Conservation (phyloP, 1,284 basidiomycete genomes). For the Chalciporus sp. region DNA sequence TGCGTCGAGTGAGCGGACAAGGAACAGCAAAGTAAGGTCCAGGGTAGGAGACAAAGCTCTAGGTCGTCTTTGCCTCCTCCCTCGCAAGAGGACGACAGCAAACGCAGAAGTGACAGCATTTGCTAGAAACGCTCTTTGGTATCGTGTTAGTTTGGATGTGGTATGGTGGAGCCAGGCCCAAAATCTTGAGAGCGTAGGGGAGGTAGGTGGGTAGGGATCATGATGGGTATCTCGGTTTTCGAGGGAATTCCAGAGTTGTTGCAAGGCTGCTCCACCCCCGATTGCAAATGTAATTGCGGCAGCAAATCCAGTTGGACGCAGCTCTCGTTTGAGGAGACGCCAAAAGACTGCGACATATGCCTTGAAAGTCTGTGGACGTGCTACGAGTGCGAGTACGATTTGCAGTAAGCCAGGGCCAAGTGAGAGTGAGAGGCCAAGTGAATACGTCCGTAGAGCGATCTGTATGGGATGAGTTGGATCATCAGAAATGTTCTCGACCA, state of each 20-base stretch:
- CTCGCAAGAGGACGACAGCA: conserved; percentile 58
- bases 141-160: conserved; percentile 20
- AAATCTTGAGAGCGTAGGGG: not conserved
- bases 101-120: conserved; percentile 59
- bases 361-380: conserved; percentile 16
- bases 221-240: conserved; percentile 18
- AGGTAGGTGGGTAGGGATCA: not conserved
- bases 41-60: conserved; percentile 53
- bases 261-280: conserved; percentile 60
- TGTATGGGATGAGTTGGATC: conserved; percentile 52
- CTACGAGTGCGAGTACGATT: conserved; percentile 41
- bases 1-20: conserved; percentile 72
- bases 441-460: conserved; percentile 66
- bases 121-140: conserved; percentile 56
- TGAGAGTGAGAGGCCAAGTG: conserved; percentile 64
- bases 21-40: conserved; percentile 66
- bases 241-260: conserved; percentile 45
- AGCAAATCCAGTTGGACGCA: conserved; percentile 64
- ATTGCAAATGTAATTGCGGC: conserved; percentile 64
- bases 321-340: conserved; percentile 53
- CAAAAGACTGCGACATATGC: conserved; percentile 33
- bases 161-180: not conserved
- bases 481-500: conserved; percentile 1
- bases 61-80: conserved; percentile 17
- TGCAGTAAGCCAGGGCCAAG: conserved; percentile 64